Evolutionary conservation across 257 asterid species (phyloP).

Genomic region (Ilex asprella): DNA sequence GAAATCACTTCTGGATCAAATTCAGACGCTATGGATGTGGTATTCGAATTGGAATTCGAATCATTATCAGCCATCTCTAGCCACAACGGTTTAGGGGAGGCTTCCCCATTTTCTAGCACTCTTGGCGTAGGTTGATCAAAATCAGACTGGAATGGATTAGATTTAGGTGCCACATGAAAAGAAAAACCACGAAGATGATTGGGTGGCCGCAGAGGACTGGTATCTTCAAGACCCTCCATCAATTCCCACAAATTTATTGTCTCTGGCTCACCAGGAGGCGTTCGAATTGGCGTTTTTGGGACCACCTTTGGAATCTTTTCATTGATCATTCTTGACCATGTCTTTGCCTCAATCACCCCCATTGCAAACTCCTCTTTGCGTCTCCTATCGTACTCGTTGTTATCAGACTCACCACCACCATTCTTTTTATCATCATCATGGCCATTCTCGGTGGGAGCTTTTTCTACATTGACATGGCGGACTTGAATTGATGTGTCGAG

Average conservation of each 20-base stretch:
- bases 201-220: neutral
- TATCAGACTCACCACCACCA: too few relatives aligned
- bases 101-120: neutral
- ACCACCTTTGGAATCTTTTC: conserved; percentile 1
- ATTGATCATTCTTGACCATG: neutral
- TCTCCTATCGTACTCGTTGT: neutral
- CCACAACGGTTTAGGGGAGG: neutral
- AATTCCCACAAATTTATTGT: neutral
- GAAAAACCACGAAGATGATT: neutral
- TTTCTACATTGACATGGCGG: neutral
- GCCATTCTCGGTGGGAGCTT: neutral
- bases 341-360: neutral
- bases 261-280: neutral
- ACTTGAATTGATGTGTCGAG: neutral
- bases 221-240: conserved; percentile 1
- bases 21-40: neutral
- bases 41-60: neutral
- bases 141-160: neutral
- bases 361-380: neutral
- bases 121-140: neutral
- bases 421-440: too few relatives aligned
- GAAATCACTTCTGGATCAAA: neutral
- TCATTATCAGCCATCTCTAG: neutral
- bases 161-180: neutral
- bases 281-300: neutral